Base-by-base conservation (phyloP, 345 rosid genomes). In the Citrus australasica region DNA sequence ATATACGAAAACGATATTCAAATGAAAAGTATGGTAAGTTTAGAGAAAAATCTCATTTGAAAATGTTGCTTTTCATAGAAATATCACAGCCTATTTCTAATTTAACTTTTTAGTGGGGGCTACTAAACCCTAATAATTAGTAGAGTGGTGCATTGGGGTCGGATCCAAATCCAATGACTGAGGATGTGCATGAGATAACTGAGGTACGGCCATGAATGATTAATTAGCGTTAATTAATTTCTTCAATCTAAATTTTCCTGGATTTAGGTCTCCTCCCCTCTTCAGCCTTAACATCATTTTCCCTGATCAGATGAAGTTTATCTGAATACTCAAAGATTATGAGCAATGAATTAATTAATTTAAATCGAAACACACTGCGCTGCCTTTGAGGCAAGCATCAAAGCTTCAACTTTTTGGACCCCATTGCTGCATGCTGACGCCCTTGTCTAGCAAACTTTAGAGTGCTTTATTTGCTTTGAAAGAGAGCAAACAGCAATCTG, bases 101-200 rank as follows among this genome's bases (percentile, higher is more conserved):
- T 38, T 8, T 38, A 33, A 21, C 46, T 64, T 63, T 78, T 25
- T 7, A 19, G 74, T 22, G n/a, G 60, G 27, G 77, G 9, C 13
- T 17, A 14, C 38, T 51, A 77, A 71, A 76, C 69, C 0, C 24
- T 35, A 33, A 56, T 68, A 72, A 21, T 42, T 22, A 28, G 62
- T 40, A 42, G 73, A 9, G 33, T n/a, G 9, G 0, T 53, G 77
- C 84, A 70, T 79, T 28, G 80, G 83, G 84, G 9, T 37, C 40
- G 9, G 40, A 85, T 85, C 81, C 71, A 84, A 81, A 85, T 85
- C 79, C 71, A 84, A 81, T 62, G 35, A 22, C 10, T 61, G 33
- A 71, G 35, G 46, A n/a, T 67, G 61, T 14, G 40, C 66, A 33
- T 11, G 16, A 67, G 71, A 22, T 30, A 21, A 5, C 9, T 4